These are phyloP conservation scores for Paecilomyces dactylethromorphus DNA, from an alignment of 2,329 filamentous ascomycete species.

Conservation along the genomic window DNA sequence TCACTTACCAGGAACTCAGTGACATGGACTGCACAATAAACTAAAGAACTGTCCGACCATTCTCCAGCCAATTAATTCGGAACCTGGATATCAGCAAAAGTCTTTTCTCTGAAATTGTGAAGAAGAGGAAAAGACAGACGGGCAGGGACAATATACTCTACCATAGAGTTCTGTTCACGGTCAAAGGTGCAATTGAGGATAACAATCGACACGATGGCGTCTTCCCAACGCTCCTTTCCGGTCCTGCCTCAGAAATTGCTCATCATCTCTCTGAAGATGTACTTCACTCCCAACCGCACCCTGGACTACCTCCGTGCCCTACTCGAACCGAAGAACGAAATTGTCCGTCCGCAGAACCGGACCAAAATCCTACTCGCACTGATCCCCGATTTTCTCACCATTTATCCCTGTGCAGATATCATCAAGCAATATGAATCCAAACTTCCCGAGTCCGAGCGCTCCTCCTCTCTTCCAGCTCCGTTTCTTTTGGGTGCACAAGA, in stretches of 20 bases:
- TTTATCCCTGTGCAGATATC: conserved; percentile 43
- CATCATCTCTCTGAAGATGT: conserved; percentile 72
- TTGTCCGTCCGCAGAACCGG: conserved; percentile 35
- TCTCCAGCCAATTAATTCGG: too few relatives aligned
- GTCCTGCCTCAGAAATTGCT: conserved; percentile 54
- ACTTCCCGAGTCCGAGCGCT: conserved; percentile 33
- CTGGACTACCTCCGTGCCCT: conserved; percentile 47
- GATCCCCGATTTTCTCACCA: conserved; percentile 69
- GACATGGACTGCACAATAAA: too few relatives aligned
- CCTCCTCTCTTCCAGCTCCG: conserved; percentile 37
- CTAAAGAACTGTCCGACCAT: too few relatives aligned
- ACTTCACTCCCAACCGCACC: conserved; percentile 64
- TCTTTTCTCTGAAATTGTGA: too few relatives aligned
- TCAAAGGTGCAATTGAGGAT: too few relatives aligned
- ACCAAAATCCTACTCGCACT: conserved; percentile 64
- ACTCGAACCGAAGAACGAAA: conserved; percentile 40
- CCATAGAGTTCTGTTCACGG: too few relatives aligned
- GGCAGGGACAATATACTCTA: too few relatives aligned
- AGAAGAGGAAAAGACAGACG: not conserved
- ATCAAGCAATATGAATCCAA: conserved; percentile 25
- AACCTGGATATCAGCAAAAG: too few relatives aligned
- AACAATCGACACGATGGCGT: conserved; percentile 3
- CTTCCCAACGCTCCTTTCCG: conserved; percentile 11
- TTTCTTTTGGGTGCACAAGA: conserved; percentile 71
- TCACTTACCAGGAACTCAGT: too few relatives aligned